phyloP scores from a whole-genome alignment of 441 rosid species.

The Corymbia calophylla region DNA sequence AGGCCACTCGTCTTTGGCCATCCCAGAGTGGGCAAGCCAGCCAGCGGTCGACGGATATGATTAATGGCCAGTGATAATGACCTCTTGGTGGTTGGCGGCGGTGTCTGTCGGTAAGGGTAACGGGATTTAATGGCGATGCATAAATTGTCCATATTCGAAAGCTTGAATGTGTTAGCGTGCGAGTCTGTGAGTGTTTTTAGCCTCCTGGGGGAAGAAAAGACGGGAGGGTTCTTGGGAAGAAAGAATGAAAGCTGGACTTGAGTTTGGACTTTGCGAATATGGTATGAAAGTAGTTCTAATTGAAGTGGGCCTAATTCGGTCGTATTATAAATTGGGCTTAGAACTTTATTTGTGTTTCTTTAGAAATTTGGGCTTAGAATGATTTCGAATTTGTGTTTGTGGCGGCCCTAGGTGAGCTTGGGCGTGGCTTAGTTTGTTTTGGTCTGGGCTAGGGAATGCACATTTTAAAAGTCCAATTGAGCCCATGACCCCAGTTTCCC shows the following conservation, averaged over 20 bases:
- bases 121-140: too few species aligned
- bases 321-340: not conserved
- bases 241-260: not conserved
- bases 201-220: too few species aligned
- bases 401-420: not conserved
- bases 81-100: too few species aligned
- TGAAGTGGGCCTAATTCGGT: not conserved
- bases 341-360: not conserved
- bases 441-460: not conserved
- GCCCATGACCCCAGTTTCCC: not conserved
- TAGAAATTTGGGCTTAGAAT: not conserved
- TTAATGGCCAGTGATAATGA: too few species aligned
- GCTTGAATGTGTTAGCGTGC: too few species aligned
- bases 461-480: not conserved
- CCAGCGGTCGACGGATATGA: fast-evolving
- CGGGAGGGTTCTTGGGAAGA: too few species aligned
- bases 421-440: not conserved
- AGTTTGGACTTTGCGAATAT: not conserved
- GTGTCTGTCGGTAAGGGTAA: too few species aligned
- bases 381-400: not conserved
- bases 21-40: fast-evolving
- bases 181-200: too few species aligned
- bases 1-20: too few species aligned
- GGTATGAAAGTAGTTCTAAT: not conserved
- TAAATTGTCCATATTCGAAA: too few species aligned